phyloP scores from a whole-genome alignment of 2,329 filamentous ascomycete species.

The Talaromyces sp. region DNA sequence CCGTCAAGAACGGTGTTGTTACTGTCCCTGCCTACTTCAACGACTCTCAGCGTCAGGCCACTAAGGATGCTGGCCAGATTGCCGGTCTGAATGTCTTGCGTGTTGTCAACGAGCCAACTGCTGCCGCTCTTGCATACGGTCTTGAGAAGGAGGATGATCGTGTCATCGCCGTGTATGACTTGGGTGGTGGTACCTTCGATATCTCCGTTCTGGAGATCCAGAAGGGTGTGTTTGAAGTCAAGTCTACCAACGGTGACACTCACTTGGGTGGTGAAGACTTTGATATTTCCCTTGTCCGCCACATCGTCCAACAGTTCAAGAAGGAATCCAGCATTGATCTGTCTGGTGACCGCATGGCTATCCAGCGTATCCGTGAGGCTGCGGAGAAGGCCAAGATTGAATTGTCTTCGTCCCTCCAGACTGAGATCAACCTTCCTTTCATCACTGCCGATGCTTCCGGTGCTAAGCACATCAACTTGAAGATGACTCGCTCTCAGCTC shows the following conservation, averaged over 20 bases:
- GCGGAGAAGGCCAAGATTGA: slow-evolving; percentile 99
- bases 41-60: slow-evolving; percentile 94
- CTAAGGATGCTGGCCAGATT: slow-evolving; percentile 97
- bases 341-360: slow-evolving; percentile 90
- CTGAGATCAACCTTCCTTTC: slow-evolving; percentile 97
- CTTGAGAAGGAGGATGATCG: slow-evolving; percentile 90
- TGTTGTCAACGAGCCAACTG: slow-evolving; percentile 97
- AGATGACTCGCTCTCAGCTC: slow-evolving; percentile 87
- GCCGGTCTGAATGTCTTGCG: slow-evolving; percentile 92
- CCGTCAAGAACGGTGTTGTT: slow-evolving; percentile 91
- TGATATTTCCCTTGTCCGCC: slow-evolving; percentile 87
- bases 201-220: slow-evolving; percentile 97
- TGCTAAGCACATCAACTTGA: slow-evolving; percentile 96
- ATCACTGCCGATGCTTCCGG: slow-evolving; percentile 94
- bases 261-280: slow-evolving; percentile 98
- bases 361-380: slow-evolving; percentile 97
- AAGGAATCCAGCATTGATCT: slow-evolving; percentile 89
- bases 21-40: slow-evolving; percentile 99
- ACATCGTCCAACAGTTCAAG: slow-evolving; percentile 95
- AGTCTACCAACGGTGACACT: slow-evolving; percentile 98
- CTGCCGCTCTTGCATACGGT: slow-evolving; percentile 91
- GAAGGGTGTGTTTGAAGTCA: slow-evolving; percentile 97
- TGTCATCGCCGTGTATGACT: slow-evolving; percentile 91
- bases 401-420: slow-evolving; percentile 89
- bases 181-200: slow-evolving; percentile 98